phyloP scores from a whole-genome alignment of 2,329 filamentous ascomycete species.

The Calonectria pseudoturangicola region DNA sequence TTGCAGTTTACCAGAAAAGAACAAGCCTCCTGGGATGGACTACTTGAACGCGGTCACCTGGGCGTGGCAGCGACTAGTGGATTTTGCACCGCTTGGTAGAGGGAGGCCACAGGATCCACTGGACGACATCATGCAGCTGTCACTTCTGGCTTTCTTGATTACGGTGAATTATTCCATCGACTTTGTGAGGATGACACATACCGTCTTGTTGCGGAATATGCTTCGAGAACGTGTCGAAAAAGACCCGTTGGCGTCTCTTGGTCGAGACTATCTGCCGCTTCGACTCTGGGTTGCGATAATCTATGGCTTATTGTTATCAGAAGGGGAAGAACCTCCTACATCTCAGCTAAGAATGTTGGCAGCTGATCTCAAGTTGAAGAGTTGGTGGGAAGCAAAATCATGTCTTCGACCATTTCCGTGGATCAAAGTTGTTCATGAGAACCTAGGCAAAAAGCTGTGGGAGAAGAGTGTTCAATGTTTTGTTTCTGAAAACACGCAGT shows the following conservation, averaged over 20 bases:
- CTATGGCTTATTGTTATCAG: conserved; percentile 33
- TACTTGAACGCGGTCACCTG: conserved; percentile 46
- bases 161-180: conserved; percentile 38
- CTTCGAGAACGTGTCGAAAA: conserved; percentile 29
- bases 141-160: conserved; percentile 38
- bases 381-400: conserved; percentile 38
- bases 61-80: conserved; percentile 38
- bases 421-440: conserved; percentile 43
- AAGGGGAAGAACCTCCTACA: not conserved
- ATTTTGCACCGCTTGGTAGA: conserved; percentile 40
- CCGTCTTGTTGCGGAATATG: conserved; percentile 32
- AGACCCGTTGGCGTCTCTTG: not conserved
- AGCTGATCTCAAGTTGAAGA: not conserved
- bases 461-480: conserved; percentile 18
- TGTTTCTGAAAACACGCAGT: not conserved
- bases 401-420: conserved; percentile 41
- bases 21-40: conserved; percentile 33
- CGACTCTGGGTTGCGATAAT: conserved; percentile 46
- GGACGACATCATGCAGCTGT: conserved; percentile 43
- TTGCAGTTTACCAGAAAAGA: conserved; percentile 33
- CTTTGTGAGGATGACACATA: conserved; percentile 30
- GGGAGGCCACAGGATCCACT: conserved; percentile 36
- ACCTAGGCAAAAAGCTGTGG: conserved; percentile 40
- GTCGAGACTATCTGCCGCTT: conserved; percentile 34
- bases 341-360: conserved; percentile 8